Evolutionary conservation across 306 rosid species (phyloP), one percentile per base, ranked within the genome.

Genomic region (Prunus salicina): DNA sequence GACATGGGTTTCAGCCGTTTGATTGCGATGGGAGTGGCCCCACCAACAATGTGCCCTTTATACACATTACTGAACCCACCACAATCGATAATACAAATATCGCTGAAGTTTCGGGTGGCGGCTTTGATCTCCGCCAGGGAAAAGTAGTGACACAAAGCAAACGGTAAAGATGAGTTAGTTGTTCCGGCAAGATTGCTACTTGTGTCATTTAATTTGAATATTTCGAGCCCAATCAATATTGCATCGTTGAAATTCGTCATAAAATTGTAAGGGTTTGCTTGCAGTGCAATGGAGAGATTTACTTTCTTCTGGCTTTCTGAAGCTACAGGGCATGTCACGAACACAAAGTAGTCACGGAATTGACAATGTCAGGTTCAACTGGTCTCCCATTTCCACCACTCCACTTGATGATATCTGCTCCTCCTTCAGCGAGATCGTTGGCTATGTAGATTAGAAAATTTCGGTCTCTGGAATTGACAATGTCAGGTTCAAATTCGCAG

Each of bases 141-240:
- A 2, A 86, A 83, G 75, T n/a, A 67, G 8, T 80, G 84, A 9
- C 89, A 83, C 12, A 67, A 0, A 46, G 75, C 45, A 0, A 73
- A 50, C 3, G 81, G 77, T 7, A 79, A 60, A 7, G 64, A 57
- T 46, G 81, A 81, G 50, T 81, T 79, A 30, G 72, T 43, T 0
- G 62, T 24, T 3, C 90, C 88, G 2, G 83, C 89, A 0, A 82
- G 85, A 30, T 38, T 84, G 3, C 73, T 38, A 0, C 0, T 5
- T 0, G 2, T 0, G 5, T 79, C 43, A 5, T 75, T 82, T 15
- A 87, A 52, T 61, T 87, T 89, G 82, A 89, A 85, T 0, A 89
- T 83, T 61, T 89, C 93, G 0, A 85, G 41, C 0, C 93, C 93
- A 30, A 80, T 89, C 49, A 89, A 74, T 56, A 83, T 58, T 0